Evolutionary conservation across 495 filamentous ascomycete species (phyloP), one percentile per base, ranked within the genome.

Genomic region (Trichoderma virens): DNA sequence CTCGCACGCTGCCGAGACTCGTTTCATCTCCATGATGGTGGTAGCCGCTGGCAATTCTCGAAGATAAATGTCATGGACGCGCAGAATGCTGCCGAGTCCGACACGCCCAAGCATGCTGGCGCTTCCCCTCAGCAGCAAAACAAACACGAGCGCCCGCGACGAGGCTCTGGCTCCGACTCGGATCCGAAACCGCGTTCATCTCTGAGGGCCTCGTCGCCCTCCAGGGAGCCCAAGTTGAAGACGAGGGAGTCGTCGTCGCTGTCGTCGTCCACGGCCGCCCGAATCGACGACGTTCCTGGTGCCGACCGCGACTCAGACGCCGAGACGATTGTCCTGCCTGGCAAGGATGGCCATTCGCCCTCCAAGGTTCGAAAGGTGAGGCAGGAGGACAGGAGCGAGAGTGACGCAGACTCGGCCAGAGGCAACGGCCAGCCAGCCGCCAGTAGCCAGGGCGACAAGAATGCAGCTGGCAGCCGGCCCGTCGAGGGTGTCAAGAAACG

Each of bases 311-410:
- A 91, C 70, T 92, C 89, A 14, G 90, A 93, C 73, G 89, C 90
- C 64, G 89, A 92, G 75, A 93, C 90, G 6, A 89, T 91, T 65
- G 88, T 91, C 56, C 79, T 91, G 27, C 85, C 87, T 25, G 88
- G 87, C 43, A 89, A 89, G 64, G 85, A 90, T 69, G 86, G 86
- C 47, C 72, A 86, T 68, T 87, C 86, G 27, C 85, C 86, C 1
- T 85, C 87, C 63, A 90, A 89, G 72, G 81, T 82, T 65, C 82
- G 83, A 34, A 90, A 90, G 73, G 72, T 80, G 61, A 86, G 88
- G 68, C 84, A 89, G 72, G 87, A 89, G 70, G 86, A 88, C 71
- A 82, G 80, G 66, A 83, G 82, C 65, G 81, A 96, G 64, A 75
- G 76, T 60, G 81, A 79, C 51, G 81, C 77, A 59, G 73, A 72